Evolutionary conservation across 2,329 filamentous ascomycete species (phyloP).

Genomic region (Ophiostoma australiae): DNA sequence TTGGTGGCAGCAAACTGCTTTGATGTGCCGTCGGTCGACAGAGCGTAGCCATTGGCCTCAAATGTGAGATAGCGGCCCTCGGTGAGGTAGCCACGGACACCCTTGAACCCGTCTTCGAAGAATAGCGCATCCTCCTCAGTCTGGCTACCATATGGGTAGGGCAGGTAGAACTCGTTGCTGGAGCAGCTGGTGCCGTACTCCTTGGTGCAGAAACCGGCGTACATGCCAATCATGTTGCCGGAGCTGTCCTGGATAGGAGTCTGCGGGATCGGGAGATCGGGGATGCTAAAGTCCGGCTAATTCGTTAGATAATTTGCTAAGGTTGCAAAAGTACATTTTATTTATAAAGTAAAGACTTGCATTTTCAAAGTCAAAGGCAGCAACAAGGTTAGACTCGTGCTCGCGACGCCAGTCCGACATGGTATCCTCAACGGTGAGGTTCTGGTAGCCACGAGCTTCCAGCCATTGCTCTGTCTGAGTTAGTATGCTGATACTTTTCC

Average conservation of each 20-base stretch:
- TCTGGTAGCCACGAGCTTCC: slow-evolving; percentile 34
- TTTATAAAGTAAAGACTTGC: slow-evolving; percentile 19
- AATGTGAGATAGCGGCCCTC: slow-evolving; percentile 53
- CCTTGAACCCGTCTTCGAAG: slow-evolving; percentile 52
- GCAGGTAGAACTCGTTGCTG: slow-evolving; percentile 23
- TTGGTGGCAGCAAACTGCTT: slow-evolving; percentile 27
- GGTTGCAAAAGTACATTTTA: background rate
- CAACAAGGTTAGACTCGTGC: slow-evolving; percentile 30
- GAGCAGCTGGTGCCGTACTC: slow-evolving; percentile 35
- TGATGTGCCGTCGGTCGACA: slow-evolving; percentile 35
- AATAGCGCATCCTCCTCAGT: slow-evolving; percentile 38
- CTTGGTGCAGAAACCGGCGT: slow-evolving; percentile 38
- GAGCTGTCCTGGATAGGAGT: slow-evolving; percentile 40
- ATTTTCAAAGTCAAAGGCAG: slow-evolving; percentile 32
- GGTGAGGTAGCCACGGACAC: slow-evolving; percentile 47
- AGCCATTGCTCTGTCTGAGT: slow-evolving; percentile 30
- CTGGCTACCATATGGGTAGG: slow-evolving; percentile 44
- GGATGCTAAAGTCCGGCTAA: slow-evolving; percentile 45
- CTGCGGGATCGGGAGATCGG: slow-evolving; percentile 41
- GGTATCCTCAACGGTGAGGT: slow-evolving; percentile 26
- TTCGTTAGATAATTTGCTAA: background rate
- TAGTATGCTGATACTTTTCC: background rate
- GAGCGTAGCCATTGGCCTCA: slow-evolving; percentile 42
- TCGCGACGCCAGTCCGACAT: slow-evolving; percentile 31
- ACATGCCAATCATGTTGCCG: slow-evolving; percentile 43